A percentile compares a stretch with the other conserved stretches of the same genome.
phyloP scores from a whole-genome alignment of 2,329 filamentous ascomycete species.

The Arthrobotrys megalospora region DNA sequence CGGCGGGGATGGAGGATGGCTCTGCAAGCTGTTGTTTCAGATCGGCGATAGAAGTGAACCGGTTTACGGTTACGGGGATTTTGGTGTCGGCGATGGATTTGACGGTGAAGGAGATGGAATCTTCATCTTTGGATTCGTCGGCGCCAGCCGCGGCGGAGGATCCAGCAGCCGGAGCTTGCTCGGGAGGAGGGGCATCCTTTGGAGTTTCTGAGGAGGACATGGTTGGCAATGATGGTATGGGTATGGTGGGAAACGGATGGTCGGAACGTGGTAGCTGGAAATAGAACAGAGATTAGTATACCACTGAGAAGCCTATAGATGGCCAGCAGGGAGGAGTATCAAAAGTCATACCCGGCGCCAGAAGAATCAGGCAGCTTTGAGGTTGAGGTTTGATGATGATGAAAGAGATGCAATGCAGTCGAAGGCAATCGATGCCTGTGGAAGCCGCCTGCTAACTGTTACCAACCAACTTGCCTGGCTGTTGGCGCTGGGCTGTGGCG shows the following conservation, averaged over 20 bases:
- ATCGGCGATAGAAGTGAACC: slow-evolving; percentile 82
- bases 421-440: slow-evolving; percentile 46
- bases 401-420: slow-evolving; percentile 25
- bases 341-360: slow-evolving; percentile 13
- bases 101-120: slow-evolving; percentile 92
- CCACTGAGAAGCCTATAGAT: not conserved
- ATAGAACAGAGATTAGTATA: slow-evolving; percentile 11
- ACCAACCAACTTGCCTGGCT: too few relatives aligned
- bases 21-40: slow-evolving; percentile 93
- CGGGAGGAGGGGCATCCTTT: slow-evolving; percentile 61
- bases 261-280: slow-evolving; percentile 4
- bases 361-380: slow-evolving; percentile 2
- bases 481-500: not conserved
- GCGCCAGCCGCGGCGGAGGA: slow-evolving; percentile 75
- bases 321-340: not conserved
- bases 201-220: slow-evolving; percentile 63
- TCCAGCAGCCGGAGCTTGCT: slow-evolving; percentile 49
- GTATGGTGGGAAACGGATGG: not conserved
- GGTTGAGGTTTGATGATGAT: slow-evolving; percentile 6
- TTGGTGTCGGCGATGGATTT: slow-evolving; percentile 95
- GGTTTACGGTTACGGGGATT: slow-evolving; percentile 84
- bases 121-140: slow-evolving; percentile 73
- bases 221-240: slow-evolving; percentile 25
- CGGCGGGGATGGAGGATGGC: slow-evolving; percentile 86
- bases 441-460: slow-evolving; percentile 12